Conservation (phyloP, 2,329 filamentous ascomycete species). For the Lachnellula cervina region DNA sequence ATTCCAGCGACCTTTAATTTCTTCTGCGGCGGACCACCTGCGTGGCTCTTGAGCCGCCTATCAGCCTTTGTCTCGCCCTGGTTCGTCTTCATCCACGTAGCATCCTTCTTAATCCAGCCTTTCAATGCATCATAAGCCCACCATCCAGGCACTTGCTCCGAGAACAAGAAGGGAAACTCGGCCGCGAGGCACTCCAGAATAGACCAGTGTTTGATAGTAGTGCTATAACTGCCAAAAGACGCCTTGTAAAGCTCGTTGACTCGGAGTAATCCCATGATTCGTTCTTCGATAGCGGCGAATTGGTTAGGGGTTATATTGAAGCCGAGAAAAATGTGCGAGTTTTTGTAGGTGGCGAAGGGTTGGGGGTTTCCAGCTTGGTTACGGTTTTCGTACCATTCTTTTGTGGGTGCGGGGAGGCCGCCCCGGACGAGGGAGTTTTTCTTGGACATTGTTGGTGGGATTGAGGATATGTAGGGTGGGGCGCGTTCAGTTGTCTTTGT, state of each 20-base stretch:
- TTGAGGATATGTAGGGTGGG: not conserved
- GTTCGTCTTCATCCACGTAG: not conserved
- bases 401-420: not conserved
- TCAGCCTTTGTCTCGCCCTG: not conserved
- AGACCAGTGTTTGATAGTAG: not conserved
- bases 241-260: not conserved
- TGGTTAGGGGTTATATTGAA: not conserved
- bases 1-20: not conserved
- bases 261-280: not conserved
- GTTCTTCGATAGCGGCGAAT: not conserved
- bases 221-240: not conserved
- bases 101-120: not conserved
- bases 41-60: not conserved
- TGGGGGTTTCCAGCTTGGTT: not conserved
- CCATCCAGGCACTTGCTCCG: not conserved
- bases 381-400: constrained; percentile 1
- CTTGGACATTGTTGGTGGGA: not conserved
- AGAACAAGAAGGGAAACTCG: not conserved
- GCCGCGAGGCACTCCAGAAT: not conserved
- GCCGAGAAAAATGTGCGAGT: not conserved
- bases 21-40: not conserved
- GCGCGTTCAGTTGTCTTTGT: not conserved
- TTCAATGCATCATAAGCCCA: not conserved
- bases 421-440: not conserved
- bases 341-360: not conserved